These are phyloP conservation scores for Chaetomium cochliodes DNA, from an alignment of 495 filamentous ascomycete genomes.

Conservation along the genomic window DNA sequence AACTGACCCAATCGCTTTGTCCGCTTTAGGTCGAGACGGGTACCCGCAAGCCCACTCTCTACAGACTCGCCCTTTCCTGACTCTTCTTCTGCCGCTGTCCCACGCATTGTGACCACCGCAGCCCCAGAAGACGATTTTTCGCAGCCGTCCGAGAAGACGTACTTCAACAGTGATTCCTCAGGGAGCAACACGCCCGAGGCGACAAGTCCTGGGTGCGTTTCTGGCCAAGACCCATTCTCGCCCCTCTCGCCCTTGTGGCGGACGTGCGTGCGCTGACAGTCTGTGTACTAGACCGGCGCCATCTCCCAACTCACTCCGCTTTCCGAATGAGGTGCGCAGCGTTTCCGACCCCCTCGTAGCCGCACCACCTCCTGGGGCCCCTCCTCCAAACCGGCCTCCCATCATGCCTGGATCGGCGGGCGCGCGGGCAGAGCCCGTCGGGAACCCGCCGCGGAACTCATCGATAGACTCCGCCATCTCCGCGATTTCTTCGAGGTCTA, in stretches of 20 bases:
- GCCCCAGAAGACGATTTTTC: slow-evolving; percentile 31
- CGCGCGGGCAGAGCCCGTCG: slow-evolving; percentile 32
- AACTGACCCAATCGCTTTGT: slow-evolving; percentile 36
- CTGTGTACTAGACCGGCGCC: slow-evolving; percentile 33
- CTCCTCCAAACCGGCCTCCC: slow-evolving; percentile 27
- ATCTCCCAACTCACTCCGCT: slow-evolving; percentile 31
- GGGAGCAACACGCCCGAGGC: slow-evolving; percentile 35
- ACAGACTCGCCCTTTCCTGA: slow-evolving; percentile 41
- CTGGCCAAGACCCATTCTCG: slow-evolving; percentile 15
- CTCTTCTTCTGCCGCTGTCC: slow-evolving; percentile 38
- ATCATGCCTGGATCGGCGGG: slow-evolving; percentile 38
- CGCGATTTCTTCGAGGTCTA: slow-evolving; percentile 67
- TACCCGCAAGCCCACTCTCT: slow-evolving; percentile 44
- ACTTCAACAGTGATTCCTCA: slow-evolving; percentile 41
- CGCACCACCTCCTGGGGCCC: slow-evolving; percentile 41
- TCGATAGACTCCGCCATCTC: slow-evolving; percentile 96
- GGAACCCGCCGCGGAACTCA: slow-evolving; percentile 65
- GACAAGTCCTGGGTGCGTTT: slow-evolving; percentile 39
- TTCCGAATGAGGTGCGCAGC: slow-evolving; percentile 47
- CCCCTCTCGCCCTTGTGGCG: background rate
- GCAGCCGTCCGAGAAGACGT: slow-evolving; percentile 33
- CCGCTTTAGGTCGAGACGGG: slow-evolving; percentile 40
- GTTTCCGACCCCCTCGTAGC: slow-evolving; percentile 39
- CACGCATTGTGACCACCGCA: slow-evolving; percentile 40
- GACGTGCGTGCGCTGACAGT: background rate